Percentiles rank a stretch among this genome's conserved stretches.
Conservation (phyloP, 2,329 filamentous ascomycete species). For the Fusarium vanettenii region DNA sequence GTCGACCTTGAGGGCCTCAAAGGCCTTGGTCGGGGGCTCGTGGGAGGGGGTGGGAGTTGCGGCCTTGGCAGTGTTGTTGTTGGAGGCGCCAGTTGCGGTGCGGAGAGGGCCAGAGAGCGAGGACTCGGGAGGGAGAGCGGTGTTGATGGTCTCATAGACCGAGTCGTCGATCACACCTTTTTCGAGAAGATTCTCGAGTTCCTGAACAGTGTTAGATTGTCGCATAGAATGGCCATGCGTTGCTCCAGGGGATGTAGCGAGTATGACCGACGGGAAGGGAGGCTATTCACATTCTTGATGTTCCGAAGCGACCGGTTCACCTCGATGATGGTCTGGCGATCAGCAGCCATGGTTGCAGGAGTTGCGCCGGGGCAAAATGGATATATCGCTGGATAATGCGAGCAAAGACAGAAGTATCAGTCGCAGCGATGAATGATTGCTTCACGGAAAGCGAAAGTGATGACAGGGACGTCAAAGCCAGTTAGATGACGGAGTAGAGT, state of each 20-base stretch:
- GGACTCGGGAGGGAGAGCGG: conserved; percentile 79
- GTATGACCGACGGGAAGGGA: background rate
- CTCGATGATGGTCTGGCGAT: conserved; percentile 71
- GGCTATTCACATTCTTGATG: conserved; percentile 78
- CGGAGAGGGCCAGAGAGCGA: conserved; percentile 63
- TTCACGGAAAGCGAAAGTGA: conserved; percentile 9
- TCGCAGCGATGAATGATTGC: background rate
- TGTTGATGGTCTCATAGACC: conserved; percentile 79
- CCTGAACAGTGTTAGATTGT: conserved; percentile 62
- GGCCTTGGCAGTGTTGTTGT: conserved; percentile 43
- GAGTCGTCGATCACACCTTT: conserved; percentile 80
- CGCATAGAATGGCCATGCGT: background rate
- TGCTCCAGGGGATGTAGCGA: background rate
- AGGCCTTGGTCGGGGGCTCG: conserved; percentile 50
- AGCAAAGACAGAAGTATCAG: background rate
- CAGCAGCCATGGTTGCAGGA: conserved; percentile 55
- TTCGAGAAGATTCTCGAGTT: conserved; percentile 90
- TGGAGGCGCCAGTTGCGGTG: conserved; percentile 52
- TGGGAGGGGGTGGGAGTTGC: conserved; percentile 45
- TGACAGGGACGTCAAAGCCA: conserved; percentile 15
- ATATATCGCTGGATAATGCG: background rate
- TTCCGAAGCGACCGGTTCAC: conserved; percentile 87
- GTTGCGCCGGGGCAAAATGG: conserved; percentile 10
- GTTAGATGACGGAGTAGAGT: conserved; percentile 24
- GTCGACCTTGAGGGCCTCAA: conserved; percentile 56